Evolutionary conservation across 345 rosid species (phyloP).

Genomic region (Noccaea bulbosa): DNA sequence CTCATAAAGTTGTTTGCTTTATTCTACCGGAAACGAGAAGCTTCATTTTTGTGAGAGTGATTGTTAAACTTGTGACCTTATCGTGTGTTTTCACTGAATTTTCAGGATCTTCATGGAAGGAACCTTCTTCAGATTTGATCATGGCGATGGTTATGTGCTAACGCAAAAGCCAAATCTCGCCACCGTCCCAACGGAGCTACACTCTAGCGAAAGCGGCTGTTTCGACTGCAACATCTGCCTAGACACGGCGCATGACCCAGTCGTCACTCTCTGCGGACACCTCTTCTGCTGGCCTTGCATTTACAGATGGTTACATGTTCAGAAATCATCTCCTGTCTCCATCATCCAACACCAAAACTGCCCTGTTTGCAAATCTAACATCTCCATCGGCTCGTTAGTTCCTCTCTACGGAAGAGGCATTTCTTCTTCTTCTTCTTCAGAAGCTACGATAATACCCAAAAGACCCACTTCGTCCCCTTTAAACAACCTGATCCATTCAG

Average conservation of each 20-base stretch:
- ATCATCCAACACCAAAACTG: constrained; percentile 58
- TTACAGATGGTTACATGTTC: constrained; percentile 46
- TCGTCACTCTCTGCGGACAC: constrained; percentile 83
- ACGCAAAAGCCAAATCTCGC: constrained; percentile 48
- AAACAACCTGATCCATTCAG: constrained; percentile 30
- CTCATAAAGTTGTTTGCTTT: not conserved
- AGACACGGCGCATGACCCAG: constrained; percentile 67
- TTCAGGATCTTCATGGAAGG: constrained; percentile 54
- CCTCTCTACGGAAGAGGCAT: constrained; percentile 82
- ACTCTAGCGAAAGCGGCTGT: constrained; percentile 46
- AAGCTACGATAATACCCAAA: constrained; percentile 52
- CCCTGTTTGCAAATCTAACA: constrained; percentile 80
- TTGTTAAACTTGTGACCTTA: too few species aligned
- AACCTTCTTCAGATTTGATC: constrained; percentile 47
- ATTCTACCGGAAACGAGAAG: not conserved
- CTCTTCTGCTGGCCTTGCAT: constrained; percentile 87
- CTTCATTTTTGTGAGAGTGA: not conserved
- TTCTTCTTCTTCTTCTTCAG: constrained; percentile 48
- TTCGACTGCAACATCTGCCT: constrained; percentile 80
- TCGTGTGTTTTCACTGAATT: not conserved
- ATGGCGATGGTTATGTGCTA: constrained; percentile 39
- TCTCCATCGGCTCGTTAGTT: constrained; percentile 65
- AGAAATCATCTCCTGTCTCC: constrained; percentile 46
- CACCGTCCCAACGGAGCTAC: constrained; percentile 18
- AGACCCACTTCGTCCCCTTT: constrained; percentile 57